phyloP scores from a whole-genome alignment of 1,284 basidiomycete species.

The Tilletia indica region DNA sequence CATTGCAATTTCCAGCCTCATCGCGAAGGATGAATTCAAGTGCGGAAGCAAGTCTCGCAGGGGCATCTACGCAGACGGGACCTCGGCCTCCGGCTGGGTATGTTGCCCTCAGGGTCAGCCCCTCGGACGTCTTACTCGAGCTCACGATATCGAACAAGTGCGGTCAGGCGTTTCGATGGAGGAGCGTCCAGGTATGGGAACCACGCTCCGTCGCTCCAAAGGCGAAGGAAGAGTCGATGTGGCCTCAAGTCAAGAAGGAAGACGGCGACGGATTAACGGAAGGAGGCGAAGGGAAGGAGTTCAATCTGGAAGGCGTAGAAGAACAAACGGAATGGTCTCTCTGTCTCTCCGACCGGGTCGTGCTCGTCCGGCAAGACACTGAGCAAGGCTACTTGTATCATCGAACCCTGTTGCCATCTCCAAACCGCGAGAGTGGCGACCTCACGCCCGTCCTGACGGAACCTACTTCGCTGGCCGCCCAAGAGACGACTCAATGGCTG shows the following conservation, averaged over 20 bases:
- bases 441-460: not conserved
- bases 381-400: constrained; percentile 41
- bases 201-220: not conserved
- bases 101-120: not conserved
- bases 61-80: not conserved
- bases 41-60: too few species aligned
- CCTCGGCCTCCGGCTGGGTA: constrained; percentile 2
- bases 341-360: constrained; percentile 50
- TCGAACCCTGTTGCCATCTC: constrained; percentile 33
- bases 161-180: constrained; percentile 54
- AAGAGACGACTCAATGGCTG: constrained; percentile 71
- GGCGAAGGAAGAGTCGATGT: not conserved
- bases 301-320: not conserved
- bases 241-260: constrained; percentile 19
- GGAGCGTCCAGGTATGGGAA: constrained; percentile 39
- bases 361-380: constrained; percentile 49
- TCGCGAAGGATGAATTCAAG: too few species aligned
- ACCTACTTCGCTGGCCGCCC: not conserved
- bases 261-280: not conserved
- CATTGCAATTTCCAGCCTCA: too few species aligned
- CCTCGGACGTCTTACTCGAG: constrained; percentile 37
- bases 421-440: not conserved
- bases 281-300: not conserved
- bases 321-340: constrained; percentile 50
- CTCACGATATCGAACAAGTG: constrained; percentile 52